Percentiles rank a stretch among this genome's conserved stretches.
phyloP scores from a whole-genome alignment of 495 filamentous ascomycete species.

The Bacidia rubella region DNA sequence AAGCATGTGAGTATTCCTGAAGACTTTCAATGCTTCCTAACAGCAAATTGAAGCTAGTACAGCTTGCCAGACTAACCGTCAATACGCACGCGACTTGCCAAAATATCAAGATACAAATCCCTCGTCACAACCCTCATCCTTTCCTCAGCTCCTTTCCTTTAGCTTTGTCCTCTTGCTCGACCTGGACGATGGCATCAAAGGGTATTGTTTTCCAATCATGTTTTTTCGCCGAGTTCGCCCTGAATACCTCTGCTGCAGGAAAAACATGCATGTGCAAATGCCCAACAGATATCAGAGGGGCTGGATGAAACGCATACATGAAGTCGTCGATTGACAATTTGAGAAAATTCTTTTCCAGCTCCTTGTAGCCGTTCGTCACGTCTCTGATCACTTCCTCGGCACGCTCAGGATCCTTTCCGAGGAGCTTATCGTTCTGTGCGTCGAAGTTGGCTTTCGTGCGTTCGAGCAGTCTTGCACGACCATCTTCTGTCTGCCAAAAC shows the following conservation, averaged over 20 bases:
- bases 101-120: too few relatives aligned
- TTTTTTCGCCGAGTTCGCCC: slow-evolving; percentile 13
- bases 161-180: slow-evolving; percentile 6
- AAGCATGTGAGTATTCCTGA: too few relatives aligned
- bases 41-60: too few relatives aligned
- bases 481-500: slow-evolving; percentile 9
- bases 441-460: slow-evolving; percentile 9
- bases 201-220: slow-evolving; percentile 24
- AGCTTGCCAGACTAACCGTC: too few relatives aligned
- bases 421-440: slow-evolving; percentile 10
- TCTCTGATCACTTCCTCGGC: not conserved
- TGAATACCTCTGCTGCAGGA: slow-evolving; percentile 9
- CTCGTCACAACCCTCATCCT: too few relatives aligned
- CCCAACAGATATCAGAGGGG: slow-evolving; percentile 19
- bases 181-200: slow-evolving; percentile 12
- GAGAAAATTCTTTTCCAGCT: slow-evolving; percentile 1
- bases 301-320: slow-evolving; percentile 21
- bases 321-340: slow-evolving; percentile 18
- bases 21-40: too few relatives aligned
- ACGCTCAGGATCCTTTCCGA: not conserved
- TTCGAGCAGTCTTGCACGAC: slow-evolving; percentile 1
- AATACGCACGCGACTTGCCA: too few relatives aligned
- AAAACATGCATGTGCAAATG: slow-evolving; percentile 26
- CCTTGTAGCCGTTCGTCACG: slow-evolving; percentile 3
- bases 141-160: too few relatives aligned